phyloP scores from a whole-genome alignment of 2,329 filamentous ascomycete genomes.

The Remersonia thermophila region DNA sequence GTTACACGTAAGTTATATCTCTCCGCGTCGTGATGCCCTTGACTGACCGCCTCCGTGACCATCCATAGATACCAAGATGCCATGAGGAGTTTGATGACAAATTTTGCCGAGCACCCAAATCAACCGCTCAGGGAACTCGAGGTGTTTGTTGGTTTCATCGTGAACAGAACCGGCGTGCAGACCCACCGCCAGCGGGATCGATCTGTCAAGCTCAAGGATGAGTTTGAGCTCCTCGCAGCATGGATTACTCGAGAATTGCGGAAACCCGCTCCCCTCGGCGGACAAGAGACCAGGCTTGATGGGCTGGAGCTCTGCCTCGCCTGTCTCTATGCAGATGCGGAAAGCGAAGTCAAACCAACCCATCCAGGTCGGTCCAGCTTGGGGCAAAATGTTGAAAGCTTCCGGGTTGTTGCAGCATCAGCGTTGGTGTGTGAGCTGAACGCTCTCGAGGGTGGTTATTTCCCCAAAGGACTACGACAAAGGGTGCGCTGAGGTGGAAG shows the following conservation, averaged over 20 bases:
- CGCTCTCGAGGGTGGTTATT: background rate
- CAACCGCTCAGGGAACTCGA: conserved; percentile 36
- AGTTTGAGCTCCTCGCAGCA: conserved; percentile 34
- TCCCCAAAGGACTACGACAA: no score
- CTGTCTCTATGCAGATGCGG: conserved; percentile 17
- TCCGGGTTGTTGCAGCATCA: background rate
- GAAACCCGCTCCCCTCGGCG: background rate
- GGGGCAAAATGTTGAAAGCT: background rate
- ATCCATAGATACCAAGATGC: conserved; percentile 32
- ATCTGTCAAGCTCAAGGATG: conserved; percentile 39
- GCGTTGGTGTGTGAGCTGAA: background rate
- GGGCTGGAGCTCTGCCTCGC: conserved; percentile 22
- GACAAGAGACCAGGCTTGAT: conserved; percentile 4
- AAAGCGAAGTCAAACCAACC: no score
- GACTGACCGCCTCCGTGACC: no score
- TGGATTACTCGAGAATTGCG: conserved; percentile 23
- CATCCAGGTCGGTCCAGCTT: no score
- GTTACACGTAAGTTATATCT: conserved; percentile 29
- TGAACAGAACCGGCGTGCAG: conserved; percentile 37
- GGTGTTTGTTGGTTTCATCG: conserved; percentile 43
- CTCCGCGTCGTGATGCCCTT: no score
- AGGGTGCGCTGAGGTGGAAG: no score
- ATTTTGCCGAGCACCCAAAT: conserved; percentile 34
- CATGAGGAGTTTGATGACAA: conserved; percentile 28
- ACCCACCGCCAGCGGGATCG: conserved; percentile 38